Base-by-base conservation (phyloP, 1,139 yeast species). In the Pichia norvegensis region DNA sequence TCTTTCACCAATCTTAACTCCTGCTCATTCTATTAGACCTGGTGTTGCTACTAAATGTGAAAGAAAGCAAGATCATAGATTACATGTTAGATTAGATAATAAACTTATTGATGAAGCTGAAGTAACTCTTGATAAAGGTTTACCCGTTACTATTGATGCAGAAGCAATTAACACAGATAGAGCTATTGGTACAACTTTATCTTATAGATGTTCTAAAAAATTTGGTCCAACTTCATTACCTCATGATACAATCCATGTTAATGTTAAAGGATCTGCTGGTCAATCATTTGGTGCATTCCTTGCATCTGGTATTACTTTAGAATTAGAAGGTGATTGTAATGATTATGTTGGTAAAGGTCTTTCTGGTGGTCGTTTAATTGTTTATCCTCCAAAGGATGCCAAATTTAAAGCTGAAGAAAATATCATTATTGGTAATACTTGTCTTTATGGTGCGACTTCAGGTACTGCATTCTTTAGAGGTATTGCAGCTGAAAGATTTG, bases 281-380 rank as follows among this genome's bases (percentile, higher is more conserved):
- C 98, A 92, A 72, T 88, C 97, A 5, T 90, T 92, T 64, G 98
- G 98, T 71, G 97, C 97, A 1, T 92, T 86, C 74, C 75, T 92
- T 60, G 95, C 97, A 44, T 83, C 95, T 11, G 98, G 98, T 71
- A 82, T 92, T 52, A 92, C 97, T 17, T 78, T 92, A 61, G 95
- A 87, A 66, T 75, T 92, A 54, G 95, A 87, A 69, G 98, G 98
- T 73, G 98, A 92, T 67, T 87, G 96, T 56, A 92, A 92, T 64
- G 98, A 92, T 70, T 92, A 92, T 66, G 95, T 92, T 57, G 98
- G 97, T 57, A 92, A 92, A 70, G 97, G 97, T 57, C 74, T 92
- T 52, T 85, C 95, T 52, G 98, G 98, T 59, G 98, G 98, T 67
- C 78, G 95, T 61, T 64, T 92, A 51, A 78, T 90, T 63, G 87